A percentile compares a stretch with the other conserved stretches of the same genome.
Evolutionary conservation across 768 basidiomycete genomes (phyloP).

Genomic region (Nidula microcarpa): DNA sequence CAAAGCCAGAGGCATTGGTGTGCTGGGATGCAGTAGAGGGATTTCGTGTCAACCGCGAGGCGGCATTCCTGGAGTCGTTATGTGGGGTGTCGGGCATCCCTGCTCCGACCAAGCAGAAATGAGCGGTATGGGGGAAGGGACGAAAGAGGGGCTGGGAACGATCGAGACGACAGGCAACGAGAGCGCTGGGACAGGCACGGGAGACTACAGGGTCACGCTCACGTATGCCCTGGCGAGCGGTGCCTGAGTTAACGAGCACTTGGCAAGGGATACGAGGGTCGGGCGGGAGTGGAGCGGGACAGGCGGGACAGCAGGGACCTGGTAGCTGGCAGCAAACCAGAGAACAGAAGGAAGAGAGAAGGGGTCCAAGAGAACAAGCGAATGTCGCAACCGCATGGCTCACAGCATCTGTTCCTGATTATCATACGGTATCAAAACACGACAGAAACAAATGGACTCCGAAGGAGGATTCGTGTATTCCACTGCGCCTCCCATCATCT

Average conservation of each 20-base stretch:
- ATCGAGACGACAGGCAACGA: too few relatives aligned
- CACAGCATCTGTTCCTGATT: neutral
- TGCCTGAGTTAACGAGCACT: too few relatives aligned
- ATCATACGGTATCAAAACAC: neutral
- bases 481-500: too few relatives aligned
- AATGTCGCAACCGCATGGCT: too few relatives aligned
- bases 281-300: neutral
- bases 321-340: neutral
- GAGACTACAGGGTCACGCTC: too few relatives aligned
- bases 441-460: neutral
- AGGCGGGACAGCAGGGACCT: neutral
- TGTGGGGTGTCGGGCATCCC: neutral
- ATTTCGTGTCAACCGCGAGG: conserved; percentile 20
- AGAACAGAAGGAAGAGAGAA: neutral
- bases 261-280: too few relatives aligned
- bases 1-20: conserved; percentile 54
- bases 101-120: too few relatives aligned
- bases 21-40: conserved; percentile 36
- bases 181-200: too few relatives aligned
- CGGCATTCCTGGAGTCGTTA: neutral
- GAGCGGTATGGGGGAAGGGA: too few relatives aligned
- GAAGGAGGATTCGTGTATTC: too few relatives aligned
- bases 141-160: too few relatives aligned
- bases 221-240: too few relatives aligned
- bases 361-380: neutral